Base-by-base conservation (phyloP, 2,329 filamentous ascomycete species). In the Cladosporium colombiae region DNA sequence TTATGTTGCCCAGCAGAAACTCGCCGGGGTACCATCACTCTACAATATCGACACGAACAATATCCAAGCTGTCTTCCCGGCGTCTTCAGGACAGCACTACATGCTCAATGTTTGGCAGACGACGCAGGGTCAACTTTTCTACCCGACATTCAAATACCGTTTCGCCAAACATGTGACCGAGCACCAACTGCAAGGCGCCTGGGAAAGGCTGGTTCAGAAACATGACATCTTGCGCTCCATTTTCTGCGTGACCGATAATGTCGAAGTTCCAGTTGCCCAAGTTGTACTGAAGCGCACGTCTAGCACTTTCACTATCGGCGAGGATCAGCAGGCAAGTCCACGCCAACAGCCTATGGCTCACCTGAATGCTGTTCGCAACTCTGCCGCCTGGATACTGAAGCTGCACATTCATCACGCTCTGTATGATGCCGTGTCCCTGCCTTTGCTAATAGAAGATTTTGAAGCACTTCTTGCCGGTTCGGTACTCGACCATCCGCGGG, bases 391-490 rank as follows among this genome's bases (percentile, higher is more conserved):
- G 60, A 53, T 57, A 8, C 65, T 83, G 53, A 70, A 78, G 55
- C 78, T 84, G 2, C 80, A 82, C 29, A 89, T 97, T 5, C 93
- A 97, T 68, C 93, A 98, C 75, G 91, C 91, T 0, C 81, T 97
- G 0, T 98, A 97, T 74, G 94, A 97, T 75, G 93, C 89, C 6
- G 83, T 96, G 67, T 95, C 91, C 71, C 80, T 97, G 5, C 86
- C 88, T 0, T 74, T 83, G 0, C 78, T 96, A 6, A 79, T 92
- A 25, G 74, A 83, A 16, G 78, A 84, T 49, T 78, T 89, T 14
- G 76, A 82, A 67, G 68, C 72, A 5, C 69, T 81, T 2, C 40
- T 88, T 75, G 78, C 78, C 71, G 66, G 61, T 29, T 23, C 33
- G 2, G 4, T 33, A 5, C 49, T 50, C 8, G 14, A 52, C 1